Percentiles rank a stretch among this genome's conserved stretches.
Evolutionary conservation across 2,329 filamentous ascomycete species (phyloP).

Genomic region (Xylariaceae sp.): DNA sequence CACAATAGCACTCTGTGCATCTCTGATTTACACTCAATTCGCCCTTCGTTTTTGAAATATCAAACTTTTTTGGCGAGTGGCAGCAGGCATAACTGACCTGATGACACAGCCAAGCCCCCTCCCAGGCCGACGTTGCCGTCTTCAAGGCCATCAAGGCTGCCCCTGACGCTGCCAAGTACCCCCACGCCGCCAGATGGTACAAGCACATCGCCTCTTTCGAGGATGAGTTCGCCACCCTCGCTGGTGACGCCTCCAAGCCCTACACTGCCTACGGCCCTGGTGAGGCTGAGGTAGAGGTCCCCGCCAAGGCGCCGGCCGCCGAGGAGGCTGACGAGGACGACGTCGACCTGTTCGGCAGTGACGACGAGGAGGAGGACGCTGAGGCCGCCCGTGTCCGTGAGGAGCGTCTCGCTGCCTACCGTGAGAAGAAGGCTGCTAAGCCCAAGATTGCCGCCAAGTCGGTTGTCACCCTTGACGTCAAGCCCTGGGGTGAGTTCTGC

Average conservation of each 20-base stretch:
- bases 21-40: conserved; percentile 30
- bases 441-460: conserved; percentile 92
- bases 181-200: conserved; percentile 95
- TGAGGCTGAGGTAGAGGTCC: conserved; percentile 70
- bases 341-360: conserved; percentile 87
- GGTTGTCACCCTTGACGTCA: conserved; percentile 90
- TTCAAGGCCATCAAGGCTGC: conserved; percentile 80
- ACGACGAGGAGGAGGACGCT: conserved; percentile 89
- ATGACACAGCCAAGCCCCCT: conserved; percentile 52
- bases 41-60: background rate
- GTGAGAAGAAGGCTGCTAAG: conserved; percentile 94
- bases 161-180: conserved; percentile 81
- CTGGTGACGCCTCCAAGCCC: conserved; percentile 84
- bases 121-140: conserved; percentile 92
- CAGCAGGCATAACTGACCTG: conserved; percentile 19
- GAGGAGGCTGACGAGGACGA: conserved; percentile 63
- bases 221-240: conserved; percentile 83
- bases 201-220: conserved; percentile 95
- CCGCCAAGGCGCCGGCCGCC: conserved; percentile 70
- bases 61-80: background rate
- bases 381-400: conserved; percentile 81
- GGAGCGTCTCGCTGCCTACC: conserved; percentile 88
- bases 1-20: conserved; percentile 35
- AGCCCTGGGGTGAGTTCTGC: conserved; percentile 83
- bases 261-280: conserved; percentile 92